Conservation (phyloP, 2,329 filamentous ascomycete species). For the Alternaria sp. region DNA sequence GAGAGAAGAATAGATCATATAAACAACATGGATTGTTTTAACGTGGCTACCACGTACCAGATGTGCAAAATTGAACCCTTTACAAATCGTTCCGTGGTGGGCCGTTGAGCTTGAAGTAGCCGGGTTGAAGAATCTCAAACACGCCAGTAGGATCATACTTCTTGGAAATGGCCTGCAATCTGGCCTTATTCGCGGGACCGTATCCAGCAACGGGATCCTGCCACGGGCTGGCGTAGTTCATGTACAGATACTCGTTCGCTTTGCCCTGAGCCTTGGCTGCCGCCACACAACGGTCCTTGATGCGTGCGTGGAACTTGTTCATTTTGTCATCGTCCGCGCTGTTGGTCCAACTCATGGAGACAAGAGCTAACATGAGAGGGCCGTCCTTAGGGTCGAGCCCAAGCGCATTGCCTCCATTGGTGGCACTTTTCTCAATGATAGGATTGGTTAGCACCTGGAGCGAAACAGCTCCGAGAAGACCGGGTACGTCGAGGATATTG, state of each 20-base stretch:
- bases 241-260: slow-evolving; percentile 45
- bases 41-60: not conserved
- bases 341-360: slow-evolving; percentile 29
- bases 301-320: slow-evolving; percentile 19
- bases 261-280: slow-evolving; percentile 12
- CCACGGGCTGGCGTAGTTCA: slow-evolving; percentile 55
- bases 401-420: slow-evolving; percentile 34
- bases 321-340: slow-evolving; percentile 31
- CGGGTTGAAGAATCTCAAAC: slow-evolving; percentile 26
- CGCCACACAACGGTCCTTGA: slow-evolving; percentile 19
- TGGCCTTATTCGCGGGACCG: slow-evolving; percentile 45
- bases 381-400: slow-evolving; percentile 30
- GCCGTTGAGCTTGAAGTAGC: slow-evolving; percentile 32
- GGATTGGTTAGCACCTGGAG: slow-evolving; percentile 38
- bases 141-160: slow-evolving; percentile 29
- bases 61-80: too few relatives aligned
- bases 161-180: slow-evolving; percentile 19
- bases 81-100: slow-evolving; percentile 8
- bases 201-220: slow-evolving; percentile 54
- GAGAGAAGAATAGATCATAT: not conserved
- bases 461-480: slow-evolving; percentile 26
- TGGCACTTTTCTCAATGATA: slow-evolving; percentile 21
- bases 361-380: slow-evolving; percentile 25
- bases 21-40: not conserved
- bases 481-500: slow-evolving; percentile 18